Evolutionary conservation across 2,329 filamentous ascomycete species (phyloP), one percentile per base, ranked within the genome.

Genomic region (Apiospora sp.): DNA sequence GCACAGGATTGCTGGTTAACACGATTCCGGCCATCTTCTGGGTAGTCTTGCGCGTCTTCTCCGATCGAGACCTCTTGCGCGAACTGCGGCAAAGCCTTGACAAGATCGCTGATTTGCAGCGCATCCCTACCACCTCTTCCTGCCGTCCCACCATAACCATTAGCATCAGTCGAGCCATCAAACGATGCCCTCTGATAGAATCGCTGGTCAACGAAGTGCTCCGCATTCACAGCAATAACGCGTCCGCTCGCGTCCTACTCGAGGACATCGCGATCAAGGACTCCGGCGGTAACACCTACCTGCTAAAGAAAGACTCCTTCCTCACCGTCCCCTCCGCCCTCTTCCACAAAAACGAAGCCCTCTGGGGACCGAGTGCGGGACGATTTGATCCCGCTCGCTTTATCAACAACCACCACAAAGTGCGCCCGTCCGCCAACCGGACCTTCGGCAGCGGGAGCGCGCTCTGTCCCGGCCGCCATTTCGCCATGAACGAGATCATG

Each of bases 201-300:
- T 49, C 46, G 2, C 16, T 70, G 1, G 68, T 70, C 7, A 70
- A 34, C 12, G 68, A 58, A 10, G 46, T 54, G 13, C 30, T 70
- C 14, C 46, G 68, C 10, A 27, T 37, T 5, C 46, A 70, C 0
- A 70, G 68, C 44, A 49, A 54, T 7, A 37, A 49, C 30, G 27
- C 24, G 12, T 49, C 88, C 87, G 75, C 24, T 27, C 51, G 71
- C 2, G 27, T 70, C 27, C 41, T 73, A 3, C 49, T 73, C 13
- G n/a, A 73, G 48, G 71, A 73, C 44, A 73, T 51, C 4, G 6
- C 70, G n/a, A 72, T 73, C 27, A 51, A 72, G n/a, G 72, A 43
- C n/a, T 34, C 19, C 13, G 27, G 41, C 13, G 68, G 30, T 8
- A 13, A 46, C 4, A 4, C 46, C 8, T 72, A 72, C 19, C 54